These are phyloP conservation scores for Hura crepitans DNA, from an alignment of 441 rosid genomes.

Conservation along the genomic window DNA sequence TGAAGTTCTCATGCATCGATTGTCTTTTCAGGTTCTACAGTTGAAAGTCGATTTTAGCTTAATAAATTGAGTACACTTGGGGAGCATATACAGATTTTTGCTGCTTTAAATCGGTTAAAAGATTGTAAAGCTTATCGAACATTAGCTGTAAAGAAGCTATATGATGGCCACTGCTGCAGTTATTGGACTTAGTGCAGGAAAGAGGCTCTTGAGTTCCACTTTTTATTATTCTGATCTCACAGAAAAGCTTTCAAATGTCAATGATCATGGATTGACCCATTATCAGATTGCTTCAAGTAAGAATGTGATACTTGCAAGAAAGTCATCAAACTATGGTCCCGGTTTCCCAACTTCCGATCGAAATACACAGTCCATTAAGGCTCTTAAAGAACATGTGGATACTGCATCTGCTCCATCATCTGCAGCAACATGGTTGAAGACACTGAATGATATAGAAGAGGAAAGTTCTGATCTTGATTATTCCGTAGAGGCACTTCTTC, in stretches of 20 bases:
- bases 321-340: slow-evolving; percentile 48
- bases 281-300: slow-evolving; percentile 42
- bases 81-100: slow-evolving; percentile 18
- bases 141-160: slow-evolving; percentile 25
- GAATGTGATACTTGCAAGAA: slow-evolving; percentile 45
- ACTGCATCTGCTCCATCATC: slow-evolving; percentile 36
- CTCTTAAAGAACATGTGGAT: slow-evolving; percentile 55
- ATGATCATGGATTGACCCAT: slow-evolving; percentile 45
- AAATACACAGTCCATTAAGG: slow-evolving; percentile 45
- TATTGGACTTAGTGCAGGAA: slow-evolving; percentile 69
- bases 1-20: neutral
- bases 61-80: slow-evolving; percentile 18
- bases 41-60: neutral
- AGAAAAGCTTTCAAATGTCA: slow-evolving; percentile 49
- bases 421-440: slow-evolving; percentile 36
- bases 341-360: slow-evolving; percentile 46
- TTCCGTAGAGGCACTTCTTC: slow-evolving; percentile 72
- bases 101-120: slow-evolving; percentile 25
- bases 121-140: slow-evolving; percentile 30
- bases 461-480: slow-evolving; percentile 43
- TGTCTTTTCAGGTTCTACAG: neutral
- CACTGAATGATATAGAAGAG: slow-evolving; percentile 40
- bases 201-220: slow-evolving; percentile 68
- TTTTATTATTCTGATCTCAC: slow-evolving; percentile 54
- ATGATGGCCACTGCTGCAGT: slow-evolving; percentile 85